Conservation (phyloP, 225 moss, liverwort and hornwort genomes). For the Lunularia cruciata region DNA sequence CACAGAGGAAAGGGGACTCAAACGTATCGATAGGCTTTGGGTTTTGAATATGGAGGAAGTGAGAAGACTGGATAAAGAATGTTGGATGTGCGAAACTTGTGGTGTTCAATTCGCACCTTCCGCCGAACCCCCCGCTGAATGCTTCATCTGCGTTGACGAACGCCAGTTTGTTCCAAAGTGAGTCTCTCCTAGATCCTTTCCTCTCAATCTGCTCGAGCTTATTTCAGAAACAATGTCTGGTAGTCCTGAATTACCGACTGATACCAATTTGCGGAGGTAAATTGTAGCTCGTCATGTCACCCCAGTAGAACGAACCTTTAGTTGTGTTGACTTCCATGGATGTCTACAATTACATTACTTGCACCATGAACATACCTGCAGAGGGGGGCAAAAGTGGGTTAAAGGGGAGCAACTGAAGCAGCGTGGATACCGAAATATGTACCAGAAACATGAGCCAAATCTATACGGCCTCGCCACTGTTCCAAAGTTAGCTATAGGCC, state of each 20-base stretch:
- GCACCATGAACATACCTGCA: no score
- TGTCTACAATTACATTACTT: no score
- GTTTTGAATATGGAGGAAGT: slow-evolving; percentile 55
- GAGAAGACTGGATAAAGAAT: slow-evolving; percentile 19
- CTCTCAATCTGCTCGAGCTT: no score
- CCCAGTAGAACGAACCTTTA: no score
- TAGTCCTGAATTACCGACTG: no score
- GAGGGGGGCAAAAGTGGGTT: slow-evolving; percentile 72
- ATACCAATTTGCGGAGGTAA: no score
- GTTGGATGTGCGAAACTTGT: slow-evolving; percentile 70
- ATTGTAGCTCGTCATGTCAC: no score
- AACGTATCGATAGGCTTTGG: no score
- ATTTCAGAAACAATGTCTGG: no score
- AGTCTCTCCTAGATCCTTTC: neutral
- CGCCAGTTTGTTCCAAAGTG: slow-evolving; percentile 78
- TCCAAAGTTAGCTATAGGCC: slow-evolving; percentile 80
- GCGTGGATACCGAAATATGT: slow-evolving; percentile 65
- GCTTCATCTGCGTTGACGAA: slow-evolving; percentile 72
- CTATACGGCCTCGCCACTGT: slow-evolving; percentile 66
- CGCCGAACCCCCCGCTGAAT: slow-evolving; percentile 39
- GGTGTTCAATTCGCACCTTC: slow-evolving; percentile 65
- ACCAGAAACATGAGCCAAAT: slow-evolving; percentile 65
- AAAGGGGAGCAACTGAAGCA: slow-evolving; percentile 53
- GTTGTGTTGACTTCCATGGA: no score
- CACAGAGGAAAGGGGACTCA: no score